Evolutionary conservation across 495 filamentous ascomycete species (phyloP).

Genomic region (Elaphomyces granulatus): DNA sequence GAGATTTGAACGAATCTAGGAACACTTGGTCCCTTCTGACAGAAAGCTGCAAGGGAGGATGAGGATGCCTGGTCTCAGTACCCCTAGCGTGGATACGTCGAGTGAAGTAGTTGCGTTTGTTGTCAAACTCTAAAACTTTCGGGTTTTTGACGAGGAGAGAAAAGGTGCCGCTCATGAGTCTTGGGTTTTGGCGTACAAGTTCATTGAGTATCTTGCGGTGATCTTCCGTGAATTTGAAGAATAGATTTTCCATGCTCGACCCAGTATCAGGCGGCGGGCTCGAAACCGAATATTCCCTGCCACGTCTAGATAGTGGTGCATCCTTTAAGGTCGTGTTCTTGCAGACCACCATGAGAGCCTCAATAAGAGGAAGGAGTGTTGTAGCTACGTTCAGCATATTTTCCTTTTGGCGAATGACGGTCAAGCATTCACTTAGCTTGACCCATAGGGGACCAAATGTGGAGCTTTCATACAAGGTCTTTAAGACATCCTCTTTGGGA

Average conservation of each 20-base stretch:
- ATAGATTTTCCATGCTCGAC: constrained; percentile 70
- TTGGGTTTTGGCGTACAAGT: constrained; percentile 88
- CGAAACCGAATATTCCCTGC: constrained; percentile 56
- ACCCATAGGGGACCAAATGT: constrained; percentile 85
- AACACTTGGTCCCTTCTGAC: constrained; percentile 94
- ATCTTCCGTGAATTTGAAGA: constrained; percentile 97
- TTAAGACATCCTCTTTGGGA: constrained; percentile 61
- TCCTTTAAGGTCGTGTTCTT: constrained; percentile 84
- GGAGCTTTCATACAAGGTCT: constrained; percentile 74
- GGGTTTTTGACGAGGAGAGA: constrained; percentile 94
- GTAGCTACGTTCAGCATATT: constrained; percentile 95
- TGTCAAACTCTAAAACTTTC: constrained; percentile 97
- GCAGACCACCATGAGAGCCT: constrained; percentile 97
- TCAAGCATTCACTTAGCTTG: constrained; percentile 84
- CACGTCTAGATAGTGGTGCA: constrained; percentile 39
- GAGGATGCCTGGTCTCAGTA: constrained; percentile 46
- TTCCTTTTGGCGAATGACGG: constrained; percentile 74
- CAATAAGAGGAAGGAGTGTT: constrained; percentile 83
- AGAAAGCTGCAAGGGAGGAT: constrained; percentile 70
- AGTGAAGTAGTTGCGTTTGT: constrained; percentile 98
- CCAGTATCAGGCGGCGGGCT: constrained; percentile 58
- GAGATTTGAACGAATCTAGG: constrained; percentile 90
- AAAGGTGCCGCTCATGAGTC: constrained; percentile 96
- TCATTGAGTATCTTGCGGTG: constrained; percentile 98
- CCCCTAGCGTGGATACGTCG: constrained; percentile 72